These are phyloP conservation scores for Ceratocystis alfenasii DNA, from an alignment of 2,329 filamentous ascomycete species.

Conservation along the genomic window DNA sequence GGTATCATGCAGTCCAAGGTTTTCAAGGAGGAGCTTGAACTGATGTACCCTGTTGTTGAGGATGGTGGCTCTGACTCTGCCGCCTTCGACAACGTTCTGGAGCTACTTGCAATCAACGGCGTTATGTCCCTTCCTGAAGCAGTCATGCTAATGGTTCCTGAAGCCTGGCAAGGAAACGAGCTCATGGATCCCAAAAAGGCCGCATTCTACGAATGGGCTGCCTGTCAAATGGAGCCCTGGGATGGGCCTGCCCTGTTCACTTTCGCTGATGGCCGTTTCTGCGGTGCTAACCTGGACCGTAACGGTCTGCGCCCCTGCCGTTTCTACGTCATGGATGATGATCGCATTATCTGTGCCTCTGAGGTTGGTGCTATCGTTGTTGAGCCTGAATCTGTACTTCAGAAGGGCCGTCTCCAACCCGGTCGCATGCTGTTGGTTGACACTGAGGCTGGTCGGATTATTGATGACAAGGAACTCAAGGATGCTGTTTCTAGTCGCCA, in stretches of 20 bases:
- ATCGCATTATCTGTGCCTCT: constrained; percentile 92
- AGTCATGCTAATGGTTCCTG: constrained; percentile 96
- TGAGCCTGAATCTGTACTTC: constrained; percentile 77
- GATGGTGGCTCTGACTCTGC: constrained; percentile 94
- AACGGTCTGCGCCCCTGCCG: constrained; percentile 91
- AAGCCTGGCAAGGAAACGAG: constrained; percentile 91
- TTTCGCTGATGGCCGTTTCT: constrained; percentile 92
- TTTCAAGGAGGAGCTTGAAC: constrained; percentile 84
- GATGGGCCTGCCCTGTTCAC: constrained; percentile 94
- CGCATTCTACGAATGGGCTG: constrained; percentile 97
- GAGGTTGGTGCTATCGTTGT: constrained; percentile 90
- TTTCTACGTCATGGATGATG: constrained; percentile 94
- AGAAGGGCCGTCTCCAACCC: constrained; percentile 87
- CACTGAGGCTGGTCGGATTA: constrained; percentile 77
- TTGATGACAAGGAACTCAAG: constrained; percentile 89
- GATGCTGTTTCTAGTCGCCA: constrained; percentile 72
- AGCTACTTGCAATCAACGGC: constrained; percentile 87
- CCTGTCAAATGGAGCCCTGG: constrained; percentile 98
- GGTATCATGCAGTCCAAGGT: constrained; percentile 86
- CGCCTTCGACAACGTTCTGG: constrained; percentile 92
- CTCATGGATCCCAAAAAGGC: constrained; percentile 90
- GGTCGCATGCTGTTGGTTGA: constrained; percentile 95
- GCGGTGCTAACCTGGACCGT: constrained; percentile 89
- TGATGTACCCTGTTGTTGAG: constrained; percentile 87
- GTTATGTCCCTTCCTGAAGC: constrained; percentile 90